These are phyloP conservation scores for Hypoxylon sp. DNA, from an alignment of 2,329 filamentous ascomycete species.

Conservation along the genomic window DNA sequence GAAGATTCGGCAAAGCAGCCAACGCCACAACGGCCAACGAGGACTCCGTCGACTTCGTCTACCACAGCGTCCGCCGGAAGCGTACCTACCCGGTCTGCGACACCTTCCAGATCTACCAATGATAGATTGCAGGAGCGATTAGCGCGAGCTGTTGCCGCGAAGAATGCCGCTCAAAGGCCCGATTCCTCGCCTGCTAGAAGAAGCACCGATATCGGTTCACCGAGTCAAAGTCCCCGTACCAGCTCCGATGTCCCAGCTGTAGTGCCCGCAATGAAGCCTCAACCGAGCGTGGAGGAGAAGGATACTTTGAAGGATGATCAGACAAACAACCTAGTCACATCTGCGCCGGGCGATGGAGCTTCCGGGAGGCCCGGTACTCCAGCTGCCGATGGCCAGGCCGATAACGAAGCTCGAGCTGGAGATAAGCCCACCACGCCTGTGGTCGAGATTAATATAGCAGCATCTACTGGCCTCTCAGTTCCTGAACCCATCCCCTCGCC, in stretches of 20 bases:
- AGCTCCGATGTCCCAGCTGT: slow-evolving; percentile 57
- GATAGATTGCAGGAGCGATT: slow-evolving; percentile 91
- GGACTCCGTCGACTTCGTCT: slow-evolving; percentile 53
- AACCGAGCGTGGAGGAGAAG: slow-evolving; percentile 37
- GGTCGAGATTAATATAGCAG: slow-evolving; percentile 6
- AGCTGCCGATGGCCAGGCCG: slow-evolving; percentile 27
- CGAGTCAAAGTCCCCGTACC: slow-evolving; percentile 59
- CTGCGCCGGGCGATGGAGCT: slow-evolving; percentile 14
- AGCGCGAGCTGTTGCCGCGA: slow-evolving; percentile 87
- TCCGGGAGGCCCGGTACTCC: slow-evolving; percentile 1
- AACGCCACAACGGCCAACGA: slow-evolving; percentile 57
- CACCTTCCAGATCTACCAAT: slow-evolving; percentile 76
- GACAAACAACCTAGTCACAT: background rate
- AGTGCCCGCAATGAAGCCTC: slow-evolving; percentile 19
- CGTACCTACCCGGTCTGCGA: slow-evolving; percentile 50
- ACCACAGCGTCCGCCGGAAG: slow-evolving; percentile 49
- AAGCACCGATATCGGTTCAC: slow-evolving; percentile 52
- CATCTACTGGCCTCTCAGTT: background rate
- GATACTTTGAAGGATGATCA: slow-evolving; percentile 46
- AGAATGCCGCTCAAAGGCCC: slow-evolving; percentile 66
- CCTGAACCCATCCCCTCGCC: slow-evolving; percentile 32
- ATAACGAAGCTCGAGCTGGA: slow-evolving; percentile 18
- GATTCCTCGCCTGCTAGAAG: slow-evolving; percentile 63
- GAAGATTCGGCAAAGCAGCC: slow-evolving; percentile 68
- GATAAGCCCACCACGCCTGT: slow-evolving; percentile 1